These are phyloP conservation scores for Astrocystis sublimbata DNA, from an alignment of 495 filamentous ascomycete genomes.

Conservation along the genomic window DNA sequence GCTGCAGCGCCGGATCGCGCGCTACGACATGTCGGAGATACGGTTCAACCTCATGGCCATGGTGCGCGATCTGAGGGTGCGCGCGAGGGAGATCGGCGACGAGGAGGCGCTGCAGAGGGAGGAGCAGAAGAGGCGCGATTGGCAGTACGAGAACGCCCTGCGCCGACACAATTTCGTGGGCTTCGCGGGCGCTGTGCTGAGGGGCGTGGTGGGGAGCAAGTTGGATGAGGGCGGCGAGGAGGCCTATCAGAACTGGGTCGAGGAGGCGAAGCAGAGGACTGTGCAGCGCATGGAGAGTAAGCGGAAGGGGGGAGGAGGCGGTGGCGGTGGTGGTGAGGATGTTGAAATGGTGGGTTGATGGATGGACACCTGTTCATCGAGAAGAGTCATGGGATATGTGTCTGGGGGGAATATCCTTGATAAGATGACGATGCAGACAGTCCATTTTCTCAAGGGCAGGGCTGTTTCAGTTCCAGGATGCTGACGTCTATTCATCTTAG, in stretches of 20 bases:
- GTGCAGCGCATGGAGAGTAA: constrained; percentile 60
- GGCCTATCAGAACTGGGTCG: constrained; percentile 80
- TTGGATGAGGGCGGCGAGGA: constrained; percentile 58
- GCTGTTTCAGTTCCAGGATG: too few relatives aligned
- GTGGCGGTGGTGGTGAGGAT: constrained; percentile 42
- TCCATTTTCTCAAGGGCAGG: too few relatives aligned
- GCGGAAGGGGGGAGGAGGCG: constrained; percentile 44
- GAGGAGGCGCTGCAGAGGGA: constrained; percentile 72
- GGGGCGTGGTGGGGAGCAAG: constrained; percentile 76
- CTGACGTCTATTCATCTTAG: too few relatives aligned
- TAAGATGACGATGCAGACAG: too few relatives aligned
- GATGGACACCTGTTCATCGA: neutral
- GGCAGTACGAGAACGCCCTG: constrained; percentile 96
- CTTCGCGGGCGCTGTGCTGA: constrained; percentile 87
- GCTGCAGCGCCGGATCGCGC: constrained; percentile 75
- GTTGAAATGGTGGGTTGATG: constrained; percentile 45
- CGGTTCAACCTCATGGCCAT: constrained; percentile 95
- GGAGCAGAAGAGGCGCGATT: constrained; percentile 79
- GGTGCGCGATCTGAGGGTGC: constrained; percentile 73
- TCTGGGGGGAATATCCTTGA: too few relatives aligned
- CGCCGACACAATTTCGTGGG: constrained; percentile 94
- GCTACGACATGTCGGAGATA: constrained; percentile 87
- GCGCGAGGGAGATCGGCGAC: constrained; percentile 82
- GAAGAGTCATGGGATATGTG: too few relatives aligned
- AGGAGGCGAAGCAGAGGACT: constrained; percentile 69